Evolutionary conservation across 129 eudicot genomes (phyloP), one percentile per base, ranked within the genome.

Genomic region (Flaveria brownii): DNA sequence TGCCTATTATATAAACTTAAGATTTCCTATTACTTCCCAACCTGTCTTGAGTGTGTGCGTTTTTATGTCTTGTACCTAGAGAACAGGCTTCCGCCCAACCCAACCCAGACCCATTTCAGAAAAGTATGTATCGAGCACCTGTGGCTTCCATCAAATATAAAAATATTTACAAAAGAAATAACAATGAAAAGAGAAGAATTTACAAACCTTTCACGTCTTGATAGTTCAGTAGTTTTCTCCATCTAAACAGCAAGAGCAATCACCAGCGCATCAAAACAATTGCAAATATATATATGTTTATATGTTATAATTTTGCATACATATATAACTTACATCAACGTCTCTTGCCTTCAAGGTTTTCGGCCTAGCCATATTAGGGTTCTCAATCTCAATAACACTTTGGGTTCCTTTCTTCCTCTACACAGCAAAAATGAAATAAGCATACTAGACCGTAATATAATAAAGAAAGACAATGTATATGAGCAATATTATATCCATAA

Each of bases 191-290:
- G 60, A 18, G 13, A 4, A 52, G 54, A 22, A 49, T 42, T 13
- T 15, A 82, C 88, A 65, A 50, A 93, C 98, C 96, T 90, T 80
- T 93, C 98, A 73, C 96, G 98, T 71, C 98, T 85, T 72, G 98
- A 88, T 69, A 92, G 92, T 73, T 92, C 98, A 80, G 92, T 83
- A 57, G 96, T 88, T 85, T 88, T 92, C 66, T 92, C 98, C 30
- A 90, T 46, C 98, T 93, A 92, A 75, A 80, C 25, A 73, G 25
- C 56, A 17, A 49, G 17, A 49, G 55, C 59, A 52, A 52, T 52
- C 59, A 52, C n/a, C 23, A 52, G 74, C 67, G 14, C 22, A 51
- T 45, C 17, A 49, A n/a, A 13, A 71, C 9, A 65, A 6, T 12
- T 54, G 2, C 10, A 76, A 1, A 51, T 16, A 16, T 16, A 51